Evolutionary conservation across 345 rosid genomes (phyloP).

Genomic region (Hibiscus tridactylites): DNA sequence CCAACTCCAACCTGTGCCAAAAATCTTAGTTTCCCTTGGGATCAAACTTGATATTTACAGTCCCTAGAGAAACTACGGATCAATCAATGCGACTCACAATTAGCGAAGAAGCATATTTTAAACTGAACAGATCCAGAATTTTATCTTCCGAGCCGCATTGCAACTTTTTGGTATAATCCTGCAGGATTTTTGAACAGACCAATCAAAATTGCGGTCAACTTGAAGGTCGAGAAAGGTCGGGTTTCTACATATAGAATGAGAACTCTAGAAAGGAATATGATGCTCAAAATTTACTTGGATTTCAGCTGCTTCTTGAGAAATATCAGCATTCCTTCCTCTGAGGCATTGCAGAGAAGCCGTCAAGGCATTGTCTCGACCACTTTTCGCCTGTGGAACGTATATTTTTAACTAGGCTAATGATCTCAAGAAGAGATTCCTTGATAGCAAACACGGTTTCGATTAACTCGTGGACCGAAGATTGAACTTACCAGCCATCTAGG

Average conservation of each 20-base stretch:
- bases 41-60: not conserved
- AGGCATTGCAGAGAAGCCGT: not conserved
- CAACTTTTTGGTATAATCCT: not conserved
- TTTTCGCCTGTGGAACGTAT: conserved; percentile 28
- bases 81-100: not conserved
- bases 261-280: not conserved
- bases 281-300: not conserved
- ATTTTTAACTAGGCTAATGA: not conserved
- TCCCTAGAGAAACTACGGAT: not conserved
- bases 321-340: conserved; percentile 5
- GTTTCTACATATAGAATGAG: not conserved
- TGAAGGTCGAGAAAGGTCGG: not conserved
- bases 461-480: not conserved
- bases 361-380: not conserved
- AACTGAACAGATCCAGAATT: not conserved
- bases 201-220: not conserved
- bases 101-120: not conserved
- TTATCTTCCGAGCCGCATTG: not conserved
- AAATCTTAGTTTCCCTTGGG: not conserved
- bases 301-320: conserved; percentile 7
- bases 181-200: not conserved
- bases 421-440: not conserved
- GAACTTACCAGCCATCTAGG: conserved; percentile 47
- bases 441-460: not conserved
- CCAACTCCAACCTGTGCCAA: conserved; percentile 6